A percentile compares a stretch with the other conserved stretches of the same genome.
phyloP scores from a whole-genome alignment of 78 protist species.

The Creolimax fragrantissima region DNA sequence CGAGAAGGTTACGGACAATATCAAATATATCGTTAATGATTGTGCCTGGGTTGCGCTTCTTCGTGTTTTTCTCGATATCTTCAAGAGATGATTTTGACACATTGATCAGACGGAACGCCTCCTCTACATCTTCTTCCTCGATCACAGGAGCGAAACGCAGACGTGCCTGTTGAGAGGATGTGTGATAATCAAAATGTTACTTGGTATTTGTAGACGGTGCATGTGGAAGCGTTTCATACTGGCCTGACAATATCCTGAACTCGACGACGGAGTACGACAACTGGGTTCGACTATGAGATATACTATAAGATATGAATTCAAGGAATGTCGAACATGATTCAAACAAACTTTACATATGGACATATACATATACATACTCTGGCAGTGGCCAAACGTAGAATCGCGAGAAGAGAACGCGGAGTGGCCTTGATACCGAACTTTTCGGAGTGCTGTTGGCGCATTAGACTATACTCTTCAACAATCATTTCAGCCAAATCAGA shows the following conservation, averaged over 20 bases:
- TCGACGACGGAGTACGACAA: too few relatives aligned
- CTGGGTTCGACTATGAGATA: too few relatives aligned
- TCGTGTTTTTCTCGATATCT: background rate
- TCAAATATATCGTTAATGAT: background rate
- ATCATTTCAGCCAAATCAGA: background rate
- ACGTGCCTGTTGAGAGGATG: conserved; percentile 47
- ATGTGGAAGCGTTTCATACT: too few relatives aligned
- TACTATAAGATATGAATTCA: too few relatives aligned
- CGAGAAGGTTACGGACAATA: background rate
- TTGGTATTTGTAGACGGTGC: too few relatives aligned
- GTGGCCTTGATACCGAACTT: conserved; percentile 59
- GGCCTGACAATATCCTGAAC: too few relatives aligned
- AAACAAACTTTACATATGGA: too few relatives aligned
- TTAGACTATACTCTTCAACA: background rate
- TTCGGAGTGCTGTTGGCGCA: background rate
- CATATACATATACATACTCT: conserved; percentile 50
- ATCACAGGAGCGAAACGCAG: conserved; percentile 38
- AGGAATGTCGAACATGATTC: too few relatives aligned
- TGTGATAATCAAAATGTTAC: too few relatives aligned
- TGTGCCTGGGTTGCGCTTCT: background rate
- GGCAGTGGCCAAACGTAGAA: conserved; percentile 90
- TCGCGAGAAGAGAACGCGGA: conserved; percentile 86
- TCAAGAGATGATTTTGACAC: conserved; percentile 31
- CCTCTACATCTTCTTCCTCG: conserved; percentile 45
- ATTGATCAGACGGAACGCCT: conserved; percentile 65